phyloP scores from a whole-genome alignment of 495 filamentous ascomycete species.

The Pyrenopolyporus hunteri region DNA sequence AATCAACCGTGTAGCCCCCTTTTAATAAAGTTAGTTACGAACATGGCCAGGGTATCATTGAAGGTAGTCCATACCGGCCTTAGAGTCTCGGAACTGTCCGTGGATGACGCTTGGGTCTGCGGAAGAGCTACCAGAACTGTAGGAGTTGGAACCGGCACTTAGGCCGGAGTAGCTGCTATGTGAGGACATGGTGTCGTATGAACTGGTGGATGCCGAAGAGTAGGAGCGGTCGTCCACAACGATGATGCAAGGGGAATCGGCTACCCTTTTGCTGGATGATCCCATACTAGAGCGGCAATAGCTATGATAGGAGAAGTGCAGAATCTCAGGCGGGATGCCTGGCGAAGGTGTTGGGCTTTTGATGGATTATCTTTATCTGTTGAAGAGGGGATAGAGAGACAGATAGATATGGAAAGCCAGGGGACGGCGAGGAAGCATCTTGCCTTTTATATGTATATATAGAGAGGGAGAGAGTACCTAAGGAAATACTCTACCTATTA shows the following conservation, averaged over 20 bases:
- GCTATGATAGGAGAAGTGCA: background rate
- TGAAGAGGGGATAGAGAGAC: conserved; percentile 1
- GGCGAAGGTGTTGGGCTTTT: background rate
- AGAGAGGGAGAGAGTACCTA: background rate
- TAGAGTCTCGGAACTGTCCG: conserved; percentile 1
- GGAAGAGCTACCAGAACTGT: background rate
- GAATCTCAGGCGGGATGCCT: background rate
- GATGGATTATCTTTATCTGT: conserved; percentile 4
- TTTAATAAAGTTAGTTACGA: conserved; percentile 11
- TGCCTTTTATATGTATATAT: conserved; percentile 9
- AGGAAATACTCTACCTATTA: conserved; percentile 8
- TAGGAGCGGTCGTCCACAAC: conserved; percentile 5
- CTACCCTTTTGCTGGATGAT: conserved; percentile 8
- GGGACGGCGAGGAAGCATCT: conserved; percentile 1
- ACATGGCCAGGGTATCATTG: background rate
- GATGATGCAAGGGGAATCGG: background rate
- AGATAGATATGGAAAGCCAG: too few species aligned
- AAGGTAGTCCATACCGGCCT: conserved; percentile 8
- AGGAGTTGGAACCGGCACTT: conserved; percentile 10
- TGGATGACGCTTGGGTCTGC: background rate
- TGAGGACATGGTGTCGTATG: conserved; percentile 23
- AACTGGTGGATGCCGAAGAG: conserved; percentile 1
- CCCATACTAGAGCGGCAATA: background rate
- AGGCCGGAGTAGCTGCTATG: background rate
- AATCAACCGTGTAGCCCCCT: conserved; percentile 18